Percentiles rank a stretch among this genome's conserved stretches.
These are phyloP conservation scores for Verbena officinalis DNA, from an alignment of 257 asterid genomes.

Conservation along the genomic window DNA sequence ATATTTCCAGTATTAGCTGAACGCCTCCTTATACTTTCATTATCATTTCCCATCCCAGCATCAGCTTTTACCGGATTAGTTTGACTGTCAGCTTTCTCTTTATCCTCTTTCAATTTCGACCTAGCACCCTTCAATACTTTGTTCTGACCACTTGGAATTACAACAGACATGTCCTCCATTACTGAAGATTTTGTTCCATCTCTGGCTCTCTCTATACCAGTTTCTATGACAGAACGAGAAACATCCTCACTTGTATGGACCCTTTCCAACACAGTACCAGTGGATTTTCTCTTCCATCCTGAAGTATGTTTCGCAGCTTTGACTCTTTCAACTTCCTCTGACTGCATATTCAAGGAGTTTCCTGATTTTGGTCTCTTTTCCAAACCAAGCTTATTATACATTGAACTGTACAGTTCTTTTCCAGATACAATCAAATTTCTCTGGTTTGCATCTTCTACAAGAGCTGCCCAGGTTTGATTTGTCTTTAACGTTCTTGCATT, in stretches of 20 bases:
- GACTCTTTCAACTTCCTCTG: slow-evolving; percentile 41
- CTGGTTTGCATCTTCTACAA: slow-evolving; percentile 68
- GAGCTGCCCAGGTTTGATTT: slow-evolving; percentile 86
- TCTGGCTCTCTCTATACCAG: slow-evolving; percentile 37
- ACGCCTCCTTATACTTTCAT: slow-evolving; percentile 32
- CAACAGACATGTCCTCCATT: slow-evolving; percentile 35
- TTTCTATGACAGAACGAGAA: slow-evolving; percentile 28
- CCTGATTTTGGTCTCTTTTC: slow-evolving; percentile 39
- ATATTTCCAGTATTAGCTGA: slow-evolving; percentile 38
- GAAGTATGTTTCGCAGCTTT: slow-evolving; percentile 38
- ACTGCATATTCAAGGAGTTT: slow-evolving; percentile 39
- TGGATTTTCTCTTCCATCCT: slow-evolving; percentile 52
- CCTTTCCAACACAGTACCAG: slow-evolving; percentile 24
- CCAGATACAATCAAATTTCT: slow-evolving; percentile 67
- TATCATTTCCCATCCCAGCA: slow-evolving; percentile 26
- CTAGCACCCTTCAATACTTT: slow-evolving; percentile 31
- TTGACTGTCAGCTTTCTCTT: slow-evolving; percentile 34
- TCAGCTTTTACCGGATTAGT: slow-evolving; percentile 30
- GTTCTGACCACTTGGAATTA: slow-evolving; percentile 32
- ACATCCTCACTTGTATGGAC: slow-evolving; percentile 34
- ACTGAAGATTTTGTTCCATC: slow-evolving; percentile 31
- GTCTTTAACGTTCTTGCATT: slow-evolving; percentile 73
- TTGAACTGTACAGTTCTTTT: slow-evolving; percentile 71
- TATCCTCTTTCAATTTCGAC: slow-evolving; percentile 36
- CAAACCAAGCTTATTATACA: slow-evolving; percentile 35